Evolutionary conservation across 148 eudicot species (phyloP), one percentile per base, ranked within the genome.

Genomic region (Rhododendron vialii): DNA sequence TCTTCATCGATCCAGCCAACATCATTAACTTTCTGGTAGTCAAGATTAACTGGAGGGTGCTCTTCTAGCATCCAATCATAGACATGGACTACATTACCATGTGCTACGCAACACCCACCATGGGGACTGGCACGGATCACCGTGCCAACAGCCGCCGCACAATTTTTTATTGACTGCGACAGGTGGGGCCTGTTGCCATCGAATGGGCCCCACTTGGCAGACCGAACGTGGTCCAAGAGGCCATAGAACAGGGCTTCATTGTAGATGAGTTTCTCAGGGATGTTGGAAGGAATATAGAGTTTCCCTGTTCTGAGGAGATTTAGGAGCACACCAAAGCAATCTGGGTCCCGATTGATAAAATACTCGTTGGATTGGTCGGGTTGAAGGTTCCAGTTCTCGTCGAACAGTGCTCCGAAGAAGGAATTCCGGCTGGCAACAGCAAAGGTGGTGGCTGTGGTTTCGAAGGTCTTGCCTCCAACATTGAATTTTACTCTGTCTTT

Each of bases 31-130:
- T 94, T 90, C 87, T 94, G 95, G 84, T 94, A 96, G 85, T 96
- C 98, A 20, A 95, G 90, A 67, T 90, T 93, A 24, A 95, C 86
- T 7, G 99, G 93, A 18, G 90, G 86, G 69, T 91, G 96, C 82
- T 96, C 95, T 73, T 94, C 90, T 0, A 96, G 48, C 90, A 87
- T 92, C 99, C 99, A 96, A 67, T 96, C 96, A 35, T 94, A 95
- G 24, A 96, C 96, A 57, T 95, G 96, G n/a, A 96, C 99, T 65
- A 96, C 90, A 74, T 92, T 94, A n/a, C 97, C 95, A 18, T 95
- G 99, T 0, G 96, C 99, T 15, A 95, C 98, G 76, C 94, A 93
- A 61, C 98, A 95, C 0, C 99, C 95, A 0, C 99, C 97, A 33
- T 93, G 95, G 0, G 98, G 97, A 0, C 96, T 92, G 0, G 92